phyloP scores from a whole-genome alignment of 345 rosid genomes.

The Eucalyptus grandis region DNA sequence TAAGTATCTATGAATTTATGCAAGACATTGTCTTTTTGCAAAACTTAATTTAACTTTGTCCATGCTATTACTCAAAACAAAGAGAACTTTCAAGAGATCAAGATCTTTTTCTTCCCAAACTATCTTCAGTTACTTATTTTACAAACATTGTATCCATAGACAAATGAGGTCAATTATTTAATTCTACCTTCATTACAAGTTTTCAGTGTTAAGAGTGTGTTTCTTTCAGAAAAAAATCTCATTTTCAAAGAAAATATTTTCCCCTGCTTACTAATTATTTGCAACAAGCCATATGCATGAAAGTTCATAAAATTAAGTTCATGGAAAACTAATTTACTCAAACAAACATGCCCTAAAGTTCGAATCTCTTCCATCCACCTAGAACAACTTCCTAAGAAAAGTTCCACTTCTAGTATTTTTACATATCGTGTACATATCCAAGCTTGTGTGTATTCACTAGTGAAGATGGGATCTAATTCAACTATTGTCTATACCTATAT shows the following conservation, averaged over 20 bases:
- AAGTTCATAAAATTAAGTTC: too few relatives aligned
- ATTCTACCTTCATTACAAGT: not conserved
- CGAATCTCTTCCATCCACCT: not conserved
- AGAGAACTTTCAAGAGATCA: not conserved
- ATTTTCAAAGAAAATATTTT: not conserved
- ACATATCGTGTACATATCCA: not conserved
- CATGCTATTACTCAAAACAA: not conserved
- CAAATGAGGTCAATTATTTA: not conserved
- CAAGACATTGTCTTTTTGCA: not conserved
- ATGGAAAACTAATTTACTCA: rapidly evolving
- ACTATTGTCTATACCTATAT: not conserved
- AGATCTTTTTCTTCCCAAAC: not conserved
- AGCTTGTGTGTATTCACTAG: not conserved
- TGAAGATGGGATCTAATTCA: not conserved
- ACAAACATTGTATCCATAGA: not conserved
- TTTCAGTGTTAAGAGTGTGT: not conserved
- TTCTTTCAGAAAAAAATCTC: too few relatives aligned
- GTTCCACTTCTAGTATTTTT: not conserved
- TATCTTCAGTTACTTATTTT: not conserved
- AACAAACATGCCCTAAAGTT: not conserved
- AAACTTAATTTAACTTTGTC: not conserved
- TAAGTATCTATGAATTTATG: not conserved
- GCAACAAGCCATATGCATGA: not conserved
- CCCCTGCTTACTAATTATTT: not conserved
- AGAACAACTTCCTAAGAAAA: not conserved